Conservation (phyloP, 306 rosid genomes). For the Carpinus fangiana region DNA sequence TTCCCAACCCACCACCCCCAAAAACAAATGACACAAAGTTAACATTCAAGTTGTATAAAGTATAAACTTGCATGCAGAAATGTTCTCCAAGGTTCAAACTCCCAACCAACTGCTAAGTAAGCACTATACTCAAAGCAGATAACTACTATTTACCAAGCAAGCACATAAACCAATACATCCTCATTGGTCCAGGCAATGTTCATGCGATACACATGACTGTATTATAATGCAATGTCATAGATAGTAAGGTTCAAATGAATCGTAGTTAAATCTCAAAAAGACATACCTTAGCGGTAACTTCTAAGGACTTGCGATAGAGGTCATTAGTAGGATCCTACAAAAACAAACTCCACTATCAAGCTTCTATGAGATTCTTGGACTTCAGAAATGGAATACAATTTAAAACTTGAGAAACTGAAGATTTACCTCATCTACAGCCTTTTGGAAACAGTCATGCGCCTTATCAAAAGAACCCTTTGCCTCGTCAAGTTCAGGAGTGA, state of each 20-base stretch:
- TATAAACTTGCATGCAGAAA: conserved; percentile 2
- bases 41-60: not conserved
- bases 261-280: conserved; percentile 1
- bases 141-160: not conserved
- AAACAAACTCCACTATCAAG: conserved; percentile 26
- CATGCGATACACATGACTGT: not conserved
- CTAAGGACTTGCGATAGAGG: conserved; percentile 70
- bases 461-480: conserved; percentile 61
- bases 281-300: conserved; percentile 63
- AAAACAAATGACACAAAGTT: conserved; percentile 11
- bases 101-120: not conserved
- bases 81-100: conserved; percentile 1
- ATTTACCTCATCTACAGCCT: conserved; percentile 58
- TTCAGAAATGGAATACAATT: not conserved
- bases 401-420: not conserved
- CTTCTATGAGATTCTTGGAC: conserved; percentile 6
- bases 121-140: not conserved
- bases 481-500: conserved; percentile 57
- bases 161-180: not conserved
- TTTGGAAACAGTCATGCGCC: conserved; percentile 61
- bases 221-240: not conserved
- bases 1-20: not conserved
- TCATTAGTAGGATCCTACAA: conserved; percentile 76
- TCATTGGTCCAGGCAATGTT: not conserved
- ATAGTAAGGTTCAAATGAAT: not conserved